Evolutionary conservation across 1,284 basidiomycete genomes (phyloP).

Genomic region (Cystobasidiaceae sp.): DNA sequence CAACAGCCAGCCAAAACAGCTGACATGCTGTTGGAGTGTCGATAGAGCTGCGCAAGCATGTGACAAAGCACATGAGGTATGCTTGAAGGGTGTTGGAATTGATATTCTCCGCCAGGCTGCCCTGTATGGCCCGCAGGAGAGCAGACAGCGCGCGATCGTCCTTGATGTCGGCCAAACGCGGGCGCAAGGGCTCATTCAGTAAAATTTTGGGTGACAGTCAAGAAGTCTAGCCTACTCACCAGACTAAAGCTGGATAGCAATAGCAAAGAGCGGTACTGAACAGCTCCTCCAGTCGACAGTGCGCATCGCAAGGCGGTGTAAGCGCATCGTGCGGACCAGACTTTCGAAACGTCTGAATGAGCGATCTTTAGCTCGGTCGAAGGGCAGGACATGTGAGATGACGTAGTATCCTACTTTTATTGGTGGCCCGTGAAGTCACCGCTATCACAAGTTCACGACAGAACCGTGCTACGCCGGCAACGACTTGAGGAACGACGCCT

Average conservation of each 20-base stretch:
- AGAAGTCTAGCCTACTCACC: background rate
- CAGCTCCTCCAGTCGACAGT: background rate
- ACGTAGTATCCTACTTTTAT: background rate
- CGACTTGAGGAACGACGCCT: background rate
- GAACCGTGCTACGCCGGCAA: background rate
- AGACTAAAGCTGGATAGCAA: conserved; percentile 2
- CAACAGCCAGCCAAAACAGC: conserved; percentile 16
- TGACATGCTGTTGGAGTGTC: background rate
- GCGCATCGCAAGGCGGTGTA: background rate
- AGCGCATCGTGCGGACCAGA: background rate
- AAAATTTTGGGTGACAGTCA: background rate
- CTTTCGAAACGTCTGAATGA: background rate
- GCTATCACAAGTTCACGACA: background rate
- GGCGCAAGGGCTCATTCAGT: background rate
- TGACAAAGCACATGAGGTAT: conserved; percentile 4
- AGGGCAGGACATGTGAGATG: no score
- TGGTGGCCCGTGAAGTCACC: background rate
- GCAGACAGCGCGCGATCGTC: background rate
- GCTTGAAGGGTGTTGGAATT: conserved; percentile 20
- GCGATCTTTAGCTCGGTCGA: background rate
- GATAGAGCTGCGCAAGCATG: background rate
- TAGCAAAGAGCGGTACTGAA: conserved; percentile 3
- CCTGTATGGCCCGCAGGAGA: background rate
- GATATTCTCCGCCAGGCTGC: background rate
- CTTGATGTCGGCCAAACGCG: background rate